Evolutionary conservation across 108 stramenopile genomes (phyloP).

Genomic region (Thalassiosira profunda): DNA sequence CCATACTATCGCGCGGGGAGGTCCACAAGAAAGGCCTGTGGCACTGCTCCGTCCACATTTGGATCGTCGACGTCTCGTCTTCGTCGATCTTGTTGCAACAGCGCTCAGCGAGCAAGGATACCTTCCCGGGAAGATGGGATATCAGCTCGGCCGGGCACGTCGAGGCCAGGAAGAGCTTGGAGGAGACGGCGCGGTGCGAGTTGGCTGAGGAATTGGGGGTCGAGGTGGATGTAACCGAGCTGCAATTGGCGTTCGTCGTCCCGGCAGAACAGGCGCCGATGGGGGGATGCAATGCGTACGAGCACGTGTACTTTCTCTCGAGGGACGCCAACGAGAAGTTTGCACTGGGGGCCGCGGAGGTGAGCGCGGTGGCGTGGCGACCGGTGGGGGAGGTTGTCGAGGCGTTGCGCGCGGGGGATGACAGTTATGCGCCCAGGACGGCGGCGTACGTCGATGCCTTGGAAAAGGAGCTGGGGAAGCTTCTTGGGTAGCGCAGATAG

Average conservation of each 20-base stretch:
- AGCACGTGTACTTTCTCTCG: conserved; percentile 51
- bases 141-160: conserved; percentile 53
- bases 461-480: too few relatives aligned
- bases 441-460: conserved; percentile 26
- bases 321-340: not conserved
- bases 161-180: conserved; percentile 12
- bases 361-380: conserved; percentile 38
- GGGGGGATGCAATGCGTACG: conserved; percentile 58
- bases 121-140: conserved; percentile 52
- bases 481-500: too few relatives aligned
- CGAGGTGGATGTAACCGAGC: not conserved
- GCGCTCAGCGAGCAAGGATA: conserved; percentile 44
- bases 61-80: conserved; percentile 28
- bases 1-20: not conserved
- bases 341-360: conserved; percentile 41
- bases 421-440: conserved; percentile 26
- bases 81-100: conserved; percentile 35
- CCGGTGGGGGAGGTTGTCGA: conserved; percentile 12
- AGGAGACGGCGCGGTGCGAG: conserved; percentile 18
- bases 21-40: conserved; percentile 35
- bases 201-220: conserved; percentile 45
- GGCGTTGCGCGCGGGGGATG: conserved; percentile 22
- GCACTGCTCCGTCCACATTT: conserved; percentile 50
- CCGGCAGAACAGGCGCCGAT: conserved; percentile 35
- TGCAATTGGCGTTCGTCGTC: conserved; percentile 37